phyloP scores from a whole-genome alignment of 345 rosid genomes.

The Gossypium anomalum region DNA sequence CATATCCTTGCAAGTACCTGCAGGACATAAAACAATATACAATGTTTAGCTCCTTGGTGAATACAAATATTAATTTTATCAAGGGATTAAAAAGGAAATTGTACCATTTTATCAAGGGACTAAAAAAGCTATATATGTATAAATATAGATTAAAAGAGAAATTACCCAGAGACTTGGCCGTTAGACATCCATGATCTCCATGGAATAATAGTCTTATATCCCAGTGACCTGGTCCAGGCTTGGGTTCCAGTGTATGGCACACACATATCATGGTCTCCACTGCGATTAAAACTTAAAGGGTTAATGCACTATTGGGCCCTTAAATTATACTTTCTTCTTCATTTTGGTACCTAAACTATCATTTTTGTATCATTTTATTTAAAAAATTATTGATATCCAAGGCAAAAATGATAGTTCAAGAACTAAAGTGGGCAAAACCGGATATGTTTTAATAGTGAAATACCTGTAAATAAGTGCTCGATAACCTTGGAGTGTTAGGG shows the following conservation, averaged over 20 bases:
- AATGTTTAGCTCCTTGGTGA: too few species aligned
- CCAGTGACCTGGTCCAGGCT: constrained; percentile 55
- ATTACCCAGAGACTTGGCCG: constrained; percentile 43
- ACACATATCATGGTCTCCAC: constrained; percentile 59
- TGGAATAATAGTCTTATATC: constrained; percentile 30
- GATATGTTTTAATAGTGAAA: not conserved
- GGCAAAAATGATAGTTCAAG: too few species aligned
- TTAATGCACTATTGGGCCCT: too few species aligned
- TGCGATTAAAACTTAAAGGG: constrained; percentile 7
- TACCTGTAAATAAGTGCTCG: constrained; percentile 59
- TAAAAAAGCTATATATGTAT: too few species aligned
- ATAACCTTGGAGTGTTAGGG: constrained; percentile 39
- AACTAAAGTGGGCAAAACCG: too few species aligned
- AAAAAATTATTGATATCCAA: too few species aligned
- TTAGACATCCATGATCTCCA: constrained; percentile 46
- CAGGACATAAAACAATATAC: not conserved
- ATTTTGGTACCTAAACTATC: too few species aligned
- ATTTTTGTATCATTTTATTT: too few species aligned
- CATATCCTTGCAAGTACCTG: constrained; percentile 56
- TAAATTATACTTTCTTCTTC: too few species aligned
- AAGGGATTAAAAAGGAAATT: too few species aligned
- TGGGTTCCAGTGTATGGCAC: constrained; percentile 50
- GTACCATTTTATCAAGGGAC: too few species aligned
- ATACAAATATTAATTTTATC: too few species aligned
- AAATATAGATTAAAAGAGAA: not conserved